Evolutionary conservation across 257 asterid genomes (phyloP), one percentile per base, ranked within the genome.

Genomic region (Galeopsis tetrahit): DNA sequence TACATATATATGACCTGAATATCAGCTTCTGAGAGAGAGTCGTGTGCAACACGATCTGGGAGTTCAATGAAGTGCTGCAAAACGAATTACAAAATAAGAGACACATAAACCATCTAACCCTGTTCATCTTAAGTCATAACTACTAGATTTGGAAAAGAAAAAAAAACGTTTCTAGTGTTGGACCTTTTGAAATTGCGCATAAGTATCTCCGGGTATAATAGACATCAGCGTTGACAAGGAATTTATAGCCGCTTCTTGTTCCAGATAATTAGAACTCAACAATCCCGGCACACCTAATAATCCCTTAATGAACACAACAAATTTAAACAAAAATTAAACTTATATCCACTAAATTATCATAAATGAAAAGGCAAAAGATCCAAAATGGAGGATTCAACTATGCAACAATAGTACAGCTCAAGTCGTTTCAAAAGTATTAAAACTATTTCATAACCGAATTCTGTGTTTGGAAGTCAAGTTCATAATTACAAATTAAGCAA

Each of bases 171-270:
- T 21, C 10, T 17, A 21, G 39, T 61, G 74, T 46, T 60, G 46
- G 64, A 95, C 99, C 99, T 92, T 91, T 67, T 83, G 93, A 82
- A 95, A 95, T 77, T 92, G 97, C 7, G 89, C 69, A 74, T 88
- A 95, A 60, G 88, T 85, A 80, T 90, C 96, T 80, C 87, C 95
- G 1, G 99, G 99, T 72, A 76, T 58, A 70, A 95, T 82, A 75
- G 93, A 83, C 99, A 95, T 95, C 85, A 95, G 70, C 3, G 97
- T 88, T 68, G 93, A 84, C 81, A 95, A 68, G 56, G 97, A 78
- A 74, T 85, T 84, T 51, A 95, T 68, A 71, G 96, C 98, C 21
- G 93, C 97, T 75, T 85, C 96, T 84, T 85, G 89, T 67, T 83
- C 95, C 82, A 88, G 69, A 73, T 80, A 70, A 77, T 85, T 84